Evolutionary conservation across 2,329 filamentous ascomycete genomes (phyloP), one percentile per base, ranked within the genome.

Genomic region (Coniochaeta hoffmannii): DNA sequence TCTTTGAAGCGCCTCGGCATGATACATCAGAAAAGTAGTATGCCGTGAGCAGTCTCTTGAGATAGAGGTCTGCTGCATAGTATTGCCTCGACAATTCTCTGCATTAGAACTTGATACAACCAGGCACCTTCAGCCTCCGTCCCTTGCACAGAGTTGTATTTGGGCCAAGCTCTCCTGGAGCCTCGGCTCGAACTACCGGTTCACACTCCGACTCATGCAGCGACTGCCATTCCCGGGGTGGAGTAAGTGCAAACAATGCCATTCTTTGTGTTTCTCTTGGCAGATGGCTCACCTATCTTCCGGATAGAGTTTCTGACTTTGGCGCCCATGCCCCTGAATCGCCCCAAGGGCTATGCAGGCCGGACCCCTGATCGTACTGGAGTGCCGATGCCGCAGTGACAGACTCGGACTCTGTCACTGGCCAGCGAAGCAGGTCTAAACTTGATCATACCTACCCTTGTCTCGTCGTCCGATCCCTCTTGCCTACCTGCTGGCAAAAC

Each of bases 401-500:
- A 38, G 26, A 15, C 19, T 24, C 28, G 52, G 30, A 24, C 51
- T 35, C 57, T 53, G 50, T 30, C 38, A 54, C 49, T 52, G 53
- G 34, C 22, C 46, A 41, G 31, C 46, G 7, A 34, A 32, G n/a
- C 15, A 41, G 3, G n/a, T 15, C 41, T 51, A 35, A 31, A 24
- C 32, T 60, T 30, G 59, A 62, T 46, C 19, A 24, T n/a, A 59
- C 59, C 22, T 61, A 55, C 55, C 59, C 61, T 6, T 64, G 62
- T 59, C 57, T 55, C n/a, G n/a, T n/a, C n/a, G n/a, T n/a, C n/a
- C 59, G 50, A 62, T 65, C 56, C 2, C 60, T 69, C 8, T 65
- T 68, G 55, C 63, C 64, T 53, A 61, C 65, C 2, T 61, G 66
- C 58, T 68, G 64, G 63, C 55, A 60, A 50, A 57, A 4, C 55